These are phyloP conservation scores for Solanum bulbocastanum DNA, from an alignment of 257 asterid species.

Conservation along the genomic window DNA sequence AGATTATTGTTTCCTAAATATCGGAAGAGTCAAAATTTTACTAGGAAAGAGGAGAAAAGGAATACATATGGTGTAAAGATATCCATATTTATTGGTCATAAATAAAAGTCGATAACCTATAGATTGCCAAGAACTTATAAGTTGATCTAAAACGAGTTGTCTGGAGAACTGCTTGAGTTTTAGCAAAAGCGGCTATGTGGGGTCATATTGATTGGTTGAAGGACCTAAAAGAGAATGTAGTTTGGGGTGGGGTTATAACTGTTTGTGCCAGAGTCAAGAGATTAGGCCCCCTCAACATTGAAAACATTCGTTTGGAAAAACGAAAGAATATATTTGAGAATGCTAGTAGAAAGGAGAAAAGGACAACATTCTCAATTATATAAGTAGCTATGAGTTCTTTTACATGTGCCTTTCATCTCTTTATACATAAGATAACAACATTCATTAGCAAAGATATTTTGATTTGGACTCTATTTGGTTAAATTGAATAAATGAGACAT, in stretches of 20 bases:
- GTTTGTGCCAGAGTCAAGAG: neutral
- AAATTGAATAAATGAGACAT: neutral
- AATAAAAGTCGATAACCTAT: neutral
- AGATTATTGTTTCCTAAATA: neutral
- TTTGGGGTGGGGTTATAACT: neutral
- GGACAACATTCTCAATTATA: neutral
- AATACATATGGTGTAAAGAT: neutral
- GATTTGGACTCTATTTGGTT: neutral
- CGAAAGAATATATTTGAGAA: neutral
- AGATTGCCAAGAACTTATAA: neutral
- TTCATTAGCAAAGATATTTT: neutral
- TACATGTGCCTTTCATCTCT: neutral
- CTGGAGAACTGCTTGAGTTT: neutral
- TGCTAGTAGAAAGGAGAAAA: neutral
- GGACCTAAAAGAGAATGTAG: neutral
- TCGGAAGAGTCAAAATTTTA: neutral
- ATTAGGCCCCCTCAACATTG: neutral
- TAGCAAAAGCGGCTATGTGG: neutral
- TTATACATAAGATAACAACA: neutral
- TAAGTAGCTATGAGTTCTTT: neutral
- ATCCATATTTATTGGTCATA: neutral
- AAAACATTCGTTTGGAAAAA: neutral
- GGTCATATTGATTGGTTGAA: neutral
- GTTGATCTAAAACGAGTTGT: neutral
- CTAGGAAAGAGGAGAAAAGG: neutral